These are phyloP conservation scores for Monosporascus ibericus DNA, from an alignment of 2,329 filamentous ascomycete genomes.

Conservation along the genomic window DNA sequence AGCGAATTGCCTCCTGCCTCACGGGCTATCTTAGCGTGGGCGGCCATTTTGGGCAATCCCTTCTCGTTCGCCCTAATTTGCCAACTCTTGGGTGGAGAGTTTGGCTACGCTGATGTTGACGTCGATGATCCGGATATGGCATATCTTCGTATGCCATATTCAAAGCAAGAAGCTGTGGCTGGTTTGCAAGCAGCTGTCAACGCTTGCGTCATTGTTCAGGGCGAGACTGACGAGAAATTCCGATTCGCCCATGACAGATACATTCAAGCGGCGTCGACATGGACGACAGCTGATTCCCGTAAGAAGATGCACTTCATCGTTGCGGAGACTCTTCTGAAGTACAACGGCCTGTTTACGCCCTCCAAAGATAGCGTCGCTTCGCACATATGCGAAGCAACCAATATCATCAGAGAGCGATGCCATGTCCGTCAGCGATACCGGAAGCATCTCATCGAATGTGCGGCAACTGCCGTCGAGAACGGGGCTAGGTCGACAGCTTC, in stretches of 20 bases:
- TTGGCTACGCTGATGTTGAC: conserved; percentile 51
- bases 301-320: conserved; percentile 86
- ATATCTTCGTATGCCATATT: conserved; percentile 41
- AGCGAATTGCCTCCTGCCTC: conserved; percentile 68
- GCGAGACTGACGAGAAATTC: conserved; percentile 80
- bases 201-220: conserved; percentile 73
- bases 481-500: conserved; percentile 77
- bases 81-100: conserved; percentile 69
- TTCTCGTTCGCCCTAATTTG: conserved; percentile 82
- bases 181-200: conserved; percentile 80
- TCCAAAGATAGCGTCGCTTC: conserved; percentile 68
- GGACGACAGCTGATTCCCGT: conserved; percentile 62
- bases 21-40: conserved; percentile 81
- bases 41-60: conserved; percentile 70
- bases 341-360: conserved; percentile 54
- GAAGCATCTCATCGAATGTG: conserved; percentile 71
- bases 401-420: conserved; percentile 65
- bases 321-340: conserved; percentile 71
- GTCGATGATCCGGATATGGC: conserved; percentile 19
- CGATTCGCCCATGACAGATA: conserved; percentile 87
- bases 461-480: conserved; percentile 70
- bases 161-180: conserved; percentile 62
- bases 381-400: conserved; percentile 73
- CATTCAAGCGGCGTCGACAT: conserved; percentile 63
- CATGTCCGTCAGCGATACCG: conserved; percentile 59